A percentile compares a stretch with the other conserved stretches of the same genome.
phyloP scores from a whole-genome alignment of 1,284 basidiomycete genomes.

The Anthracocystis walkeri region DNA sequence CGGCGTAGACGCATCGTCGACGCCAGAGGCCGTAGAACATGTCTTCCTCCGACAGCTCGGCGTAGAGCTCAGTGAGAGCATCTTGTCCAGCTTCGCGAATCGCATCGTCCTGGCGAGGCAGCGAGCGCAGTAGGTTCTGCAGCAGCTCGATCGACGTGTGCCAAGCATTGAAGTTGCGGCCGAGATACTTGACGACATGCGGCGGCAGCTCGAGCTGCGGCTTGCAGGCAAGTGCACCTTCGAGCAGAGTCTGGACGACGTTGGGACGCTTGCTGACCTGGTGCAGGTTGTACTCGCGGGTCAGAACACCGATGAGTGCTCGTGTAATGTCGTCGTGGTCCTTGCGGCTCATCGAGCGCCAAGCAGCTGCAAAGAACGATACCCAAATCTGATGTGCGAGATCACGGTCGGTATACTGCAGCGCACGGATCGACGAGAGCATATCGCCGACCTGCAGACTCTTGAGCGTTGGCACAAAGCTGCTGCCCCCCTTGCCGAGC shows the following conservation, averaged over 20 bases:
- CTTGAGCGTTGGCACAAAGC: constrained; percentile 46
- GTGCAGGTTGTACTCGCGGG: constrained; percentile 91
- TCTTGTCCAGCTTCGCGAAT: constrained; percentile 88
- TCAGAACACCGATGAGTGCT: constrained; percentile 88
- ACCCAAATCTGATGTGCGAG: constrained; percentile 88
- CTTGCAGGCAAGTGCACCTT: constrained; percentile 83
- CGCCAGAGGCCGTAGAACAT: constrained; percentile 98
- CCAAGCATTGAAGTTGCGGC: constrained; percentile 96
- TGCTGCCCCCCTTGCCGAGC: constrained; percentile 44
- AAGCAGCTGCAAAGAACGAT: constrained; percentile 88
- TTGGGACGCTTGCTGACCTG: constrained; percentile 94
- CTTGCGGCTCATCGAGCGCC: constrained; percentile 84
- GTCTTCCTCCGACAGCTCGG: constrained; percentile 95
- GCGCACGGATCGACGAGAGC: constrained; percentile 78
- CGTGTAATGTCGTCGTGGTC: constrained; percentile 91
- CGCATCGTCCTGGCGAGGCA: constrained; percentile 77
- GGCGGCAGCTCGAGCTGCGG: constrained; percentile 91
- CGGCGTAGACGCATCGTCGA: constrained; percentile 84
- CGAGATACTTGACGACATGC: constrained; percentile 94
- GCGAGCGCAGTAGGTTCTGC: constrained; percentile 78
- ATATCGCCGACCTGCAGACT: constrained; percentile 53
- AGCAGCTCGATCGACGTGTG: constrained; percentile 90
- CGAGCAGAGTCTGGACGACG: constrained; percentile 89
- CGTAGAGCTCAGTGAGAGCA: constrained; percentile 93
- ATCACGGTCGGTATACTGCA: constrained; percentile 83